Conservation (phyloP, 2,329 filamentous ascomycete species). For the Colletotrichum spaethianum region DNA sequence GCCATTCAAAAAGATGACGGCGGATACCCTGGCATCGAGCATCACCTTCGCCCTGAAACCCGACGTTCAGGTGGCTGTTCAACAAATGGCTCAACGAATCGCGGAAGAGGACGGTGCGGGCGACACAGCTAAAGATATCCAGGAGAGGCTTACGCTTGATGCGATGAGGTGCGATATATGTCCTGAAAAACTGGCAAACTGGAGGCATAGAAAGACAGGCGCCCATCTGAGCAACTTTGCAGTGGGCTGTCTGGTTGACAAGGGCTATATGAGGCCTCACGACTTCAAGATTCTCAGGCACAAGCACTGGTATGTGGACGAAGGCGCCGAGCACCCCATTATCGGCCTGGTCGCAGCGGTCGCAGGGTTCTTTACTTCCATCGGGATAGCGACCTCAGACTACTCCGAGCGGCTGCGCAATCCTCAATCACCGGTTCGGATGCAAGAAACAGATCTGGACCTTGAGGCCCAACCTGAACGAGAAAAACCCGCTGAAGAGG, state of each 20-base stretch:
- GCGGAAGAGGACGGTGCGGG: conserved; percentile 67
- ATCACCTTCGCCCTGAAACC: conserved; percentile 67
- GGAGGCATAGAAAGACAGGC: conserved; percentile 72
- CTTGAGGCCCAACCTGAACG: not conserved
- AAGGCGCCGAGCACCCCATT: conserved; percentile 75
- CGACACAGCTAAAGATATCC: conserved; percentile 67
- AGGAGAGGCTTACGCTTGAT: conserved; percentile 67
- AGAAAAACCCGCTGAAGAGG: conserved; percentile 9
- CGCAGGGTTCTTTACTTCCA: conserved; percentile 74
- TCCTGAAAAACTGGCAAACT: conserved; percentile 71
- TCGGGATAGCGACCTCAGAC: conserved; percentile 66
- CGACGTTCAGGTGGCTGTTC: conserved; percentile 55
- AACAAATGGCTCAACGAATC: conserved; percentile 66
- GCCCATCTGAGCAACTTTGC: conserved; percentile 74
- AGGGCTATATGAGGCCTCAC: conserved; percentile 67
- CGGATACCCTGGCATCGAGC: conserved; percentile 67
- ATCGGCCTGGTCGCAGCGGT: conserved; percentile 76
- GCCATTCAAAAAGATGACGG: conserved; percentile 70
- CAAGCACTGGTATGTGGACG: conserved; percentile 74
- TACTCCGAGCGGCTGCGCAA: conserved; percentile 41
- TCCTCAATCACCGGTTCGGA: not conserved
- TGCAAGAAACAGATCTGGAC: not conserved
- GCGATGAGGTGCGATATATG: conserved; percentile 71
- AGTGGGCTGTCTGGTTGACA: conserved; percentile 69
- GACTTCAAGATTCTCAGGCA: conserved; percentile 66